phyloP scores from a whole-genome alignment of 805 yeast genomes.

The Metschnikowia koreensis region DNA sequence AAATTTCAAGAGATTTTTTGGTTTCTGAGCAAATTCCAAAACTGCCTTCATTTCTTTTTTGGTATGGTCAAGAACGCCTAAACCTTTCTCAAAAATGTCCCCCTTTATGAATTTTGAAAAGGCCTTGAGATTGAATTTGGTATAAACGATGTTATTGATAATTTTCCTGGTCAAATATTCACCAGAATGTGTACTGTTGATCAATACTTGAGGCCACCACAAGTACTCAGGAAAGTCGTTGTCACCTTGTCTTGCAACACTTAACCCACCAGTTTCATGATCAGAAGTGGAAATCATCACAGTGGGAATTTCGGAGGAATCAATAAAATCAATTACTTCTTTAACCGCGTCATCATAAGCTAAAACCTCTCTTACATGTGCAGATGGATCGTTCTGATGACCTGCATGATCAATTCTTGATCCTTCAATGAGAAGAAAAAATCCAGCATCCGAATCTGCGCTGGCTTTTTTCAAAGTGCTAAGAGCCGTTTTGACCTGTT shows the following conservation, averaged over 20 bases:
- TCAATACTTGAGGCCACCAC: constrained; percentile 81
- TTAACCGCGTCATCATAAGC: constrained; percentile 82
- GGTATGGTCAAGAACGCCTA: constrained; percentile 63
- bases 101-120: constrained; percentile 31
- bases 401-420: constrained; percentile 96
- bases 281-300: constrained; percentile 81
- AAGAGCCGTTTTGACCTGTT: constrained; percentile 73
- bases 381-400: constrained; percentile 90
- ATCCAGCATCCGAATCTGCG: constrained; percentile 72
- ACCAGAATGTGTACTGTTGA: constrained; percentile 72
- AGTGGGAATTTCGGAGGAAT: constrained; percentile 69
- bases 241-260: constrained; percentile 74
- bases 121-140: constrained; percentile 23
- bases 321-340: constrained; percentile 70
- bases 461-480: constrained; percentile 66
- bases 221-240: constrained; percentile 74
- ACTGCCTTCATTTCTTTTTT: constrained; percentile 46
- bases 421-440: constrained; percentile 85
- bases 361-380: constrained; percentile 86
- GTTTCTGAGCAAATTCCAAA: constrained; percentile 16
- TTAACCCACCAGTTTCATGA: constrained; percentile 95
- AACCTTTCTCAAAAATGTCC: constrained; percentile 55
- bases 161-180: constrained; percentile 59
- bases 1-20: constrained; percentile 46
- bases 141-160: constrained; percentile 17